Conservation (phyloP, 2,329 filamentous ascomycete species). For the Parafenestella ontariensis region DNA sequence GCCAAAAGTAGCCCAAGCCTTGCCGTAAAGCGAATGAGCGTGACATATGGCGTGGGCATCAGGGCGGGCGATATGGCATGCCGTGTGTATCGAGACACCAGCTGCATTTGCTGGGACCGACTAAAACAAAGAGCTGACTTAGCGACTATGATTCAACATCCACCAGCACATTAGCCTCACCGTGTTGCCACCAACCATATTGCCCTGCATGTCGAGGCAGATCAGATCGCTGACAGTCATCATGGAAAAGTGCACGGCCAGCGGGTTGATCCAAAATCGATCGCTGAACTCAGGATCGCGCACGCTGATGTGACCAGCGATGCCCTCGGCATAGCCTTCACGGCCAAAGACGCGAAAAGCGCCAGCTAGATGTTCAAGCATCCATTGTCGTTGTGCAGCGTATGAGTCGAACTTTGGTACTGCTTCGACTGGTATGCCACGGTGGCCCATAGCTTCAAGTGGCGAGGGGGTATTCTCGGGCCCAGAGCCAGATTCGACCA, state of each 20-base stretch:
- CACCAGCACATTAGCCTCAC: conserved; percentile 60
- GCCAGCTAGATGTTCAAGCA: conserved; percentile 65
- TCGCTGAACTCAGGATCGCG: conserved; percentile 65
- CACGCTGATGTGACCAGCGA: conserved; percentile 69
- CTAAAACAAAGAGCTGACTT: too few species aligned
- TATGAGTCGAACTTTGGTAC: conserved; percentile 1
- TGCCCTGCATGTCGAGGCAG: conserved; percentile 64
- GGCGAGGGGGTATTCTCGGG: too few species aligned
- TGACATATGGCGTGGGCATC: conserved; percentile 70
- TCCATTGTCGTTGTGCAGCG: conserved; percentile 60
- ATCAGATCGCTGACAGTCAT: conserved; percentile 70
- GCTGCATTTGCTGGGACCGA: too few species aligned
- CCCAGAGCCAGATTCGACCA: too few species aligned
- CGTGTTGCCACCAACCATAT: conserved; percentile 65
- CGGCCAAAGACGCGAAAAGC: conserved; percentile 69
- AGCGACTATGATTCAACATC: too few species aligned
- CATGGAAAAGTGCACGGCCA: conserved; percentile 68
- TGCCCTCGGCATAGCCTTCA: conserved; percentile 69
- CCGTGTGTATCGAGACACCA: conserved; percentile 72
- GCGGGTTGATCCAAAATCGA: conserved; percentile 70
- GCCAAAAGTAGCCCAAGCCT: conserved; percentile 69
- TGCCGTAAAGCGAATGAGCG: conserved; percentile 66
- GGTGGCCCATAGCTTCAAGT: not conserved
- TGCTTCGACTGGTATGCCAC: not conserved
- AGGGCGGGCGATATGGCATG: conserved; percentile 66